Evolutionary conservation across 176 grass and related monocot species (phyloP).

Genomic region (Oryza coarctata): DNA sequence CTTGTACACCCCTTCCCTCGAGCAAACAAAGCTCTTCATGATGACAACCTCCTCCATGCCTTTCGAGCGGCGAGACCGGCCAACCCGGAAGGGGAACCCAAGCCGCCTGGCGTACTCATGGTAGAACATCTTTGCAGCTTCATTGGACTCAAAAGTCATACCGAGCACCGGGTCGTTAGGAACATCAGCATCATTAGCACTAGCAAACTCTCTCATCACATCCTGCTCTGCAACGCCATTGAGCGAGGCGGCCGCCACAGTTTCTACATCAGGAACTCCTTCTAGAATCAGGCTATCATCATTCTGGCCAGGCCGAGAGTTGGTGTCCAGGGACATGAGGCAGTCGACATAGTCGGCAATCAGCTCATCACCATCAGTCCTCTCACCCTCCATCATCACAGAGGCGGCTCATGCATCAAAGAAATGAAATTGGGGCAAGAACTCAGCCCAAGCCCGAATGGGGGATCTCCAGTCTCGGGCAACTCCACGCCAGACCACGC

Average conservation of each 20-base stretch:
- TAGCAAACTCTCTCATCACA: slow-evolving; percentile 37
- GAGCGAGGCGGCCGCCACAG: neutral
- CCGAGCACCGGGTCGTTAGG: slow-evolving; percentile 59
- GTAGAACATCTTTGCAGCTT: slow-evolving; percentile 82
- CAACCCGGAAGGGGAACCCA: slow-evolving; percentile 79
- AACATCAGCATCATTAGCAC: slow-evolving; percentile 19
- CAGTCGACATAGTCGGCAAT: slow-evolving; percentile 89
- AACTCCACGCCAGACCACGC: no score
- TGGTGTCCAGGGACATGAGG: slow-evolving; percentile 84
- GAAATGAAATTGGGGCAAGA: no score
- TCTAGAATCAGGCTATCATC: slow-evolving; percentile 46
- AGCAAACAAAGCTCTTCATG: slow-evolving; percentile 98
- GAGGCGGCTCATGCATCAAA: no score
- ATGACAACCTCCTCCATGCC: slow-evolving; percentile 74
- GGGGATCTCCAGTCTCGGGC: no score
- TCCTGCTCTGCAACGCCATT: slow-evolving; percentile 4
- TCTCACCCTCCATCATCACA: no score
- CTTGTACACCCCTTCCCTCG: slow-evolving; percentile 67
- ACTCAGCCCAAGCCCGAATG: no score
- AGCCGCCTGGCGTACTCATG: slow-evolving; percentile 71
- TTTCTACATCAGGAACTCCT: slow-evolving; percentile 33
- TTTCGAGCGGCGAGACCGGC: slow-evolving; percentile 81
- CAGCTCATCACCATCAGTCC: slow-evolving; percentile 22
- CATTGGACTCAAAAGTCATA: slow-evolving; percentile 76
- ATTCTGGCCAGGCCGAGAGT: slow-evolving; percentile 36